Evolutionary conservation across 2,329 filamentous ascomycete genomes (phyloP).

Genomic region (Ramularia endophylla): DNA sequence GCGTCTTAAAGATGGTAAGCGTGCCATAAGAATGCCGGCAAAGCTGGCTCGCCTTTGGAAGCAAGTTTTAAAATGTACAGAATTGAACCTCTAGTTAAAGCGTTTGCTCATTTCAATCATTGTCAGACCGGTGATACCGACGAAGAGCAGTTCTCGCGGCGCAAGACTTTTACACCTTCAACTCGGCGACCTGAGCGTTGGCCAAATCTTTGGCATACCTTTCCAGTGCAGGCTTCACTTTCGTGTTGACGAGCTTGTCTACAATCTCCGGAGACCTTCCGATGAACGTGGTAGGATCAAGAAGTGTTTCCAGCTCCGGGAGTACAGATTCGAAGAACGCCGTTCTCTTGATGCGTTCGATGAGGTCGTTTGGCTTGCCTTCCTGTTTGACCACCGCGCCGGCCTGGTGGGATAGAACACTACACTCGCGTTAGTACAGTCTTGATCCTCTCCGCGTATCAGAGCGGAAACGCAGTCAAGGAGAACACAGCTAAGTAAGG

Average conservation of each 20-base stretch:
- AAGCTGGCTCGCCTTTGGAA: too few species aligned
- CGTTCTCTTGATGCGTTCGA: slow-evolving; percentile 63
- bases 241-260: slow-evolving; percentile 32
- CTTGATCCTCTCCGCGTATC: too few species aligned
- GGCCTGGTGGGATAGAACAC: slow-evolving; percentile 71
- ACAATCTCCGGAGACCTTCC: slow-evolving; percentile 37
- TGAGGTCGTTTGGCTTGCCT: slow-evolving; percentile 73
- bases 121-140: not conserved
- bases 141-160: not conserved
- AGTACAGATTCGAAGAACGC: slow-evolving; percentile 60
- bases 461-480: not conserved
- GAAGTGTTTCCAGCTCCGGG: slow-evolving; percentile 31
- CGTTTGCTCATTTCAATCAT: not conserved
- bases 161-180: slow-evolving; percentile 20
- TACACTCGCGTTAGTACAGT: slow-evolving; percentile 8
- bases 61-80: too few species aligned
- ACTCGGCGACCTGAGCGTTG: slow-evolving; percentile 23
- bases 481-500: too few species aligned
- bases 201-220: slow-evolving; percentile 27
- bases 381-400: slow-evolving; percentile 63
- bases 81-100: too few species aligned
- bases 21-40: too few species aligned
- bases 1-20: too few species aligned
- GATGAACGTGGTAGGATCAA: slow-evolving; percentile 34
- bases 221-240: slow-evolving; percentile 32